A percentile compares a stretch with the other conserved stretches of the same genome.
phyloP scores from a whole-genome alignment of 257 asterid genomes.

The Pogostemon cablin region DNA sequence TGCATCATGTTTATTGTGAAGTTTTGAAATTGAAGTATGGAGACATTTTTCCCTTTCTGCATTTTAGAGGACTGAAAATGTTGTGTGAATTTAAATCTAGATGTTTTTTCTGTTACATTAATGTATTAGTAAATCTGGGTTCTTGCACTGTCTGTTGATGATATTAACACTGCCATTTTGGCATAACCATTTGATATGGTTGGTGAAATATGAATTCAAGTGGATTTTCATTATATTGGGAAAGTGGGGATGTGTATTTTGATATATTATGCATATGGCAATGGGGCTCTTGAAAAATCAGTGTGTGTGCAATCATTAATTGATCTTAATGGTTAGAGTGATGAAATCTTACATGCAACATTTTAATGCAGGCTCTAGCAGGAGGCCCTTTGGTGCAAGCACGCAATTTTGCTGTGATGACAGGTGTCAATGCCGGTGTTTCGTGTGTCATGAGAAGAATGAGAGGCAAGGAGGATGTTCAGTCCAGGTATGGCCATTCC shows the following conservation, averaged over 20 bases:
- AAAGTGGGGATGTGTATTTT: not conserved
- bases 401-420: slow-evolving; percentile 90
- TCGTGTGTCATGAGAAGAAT: slow-evolving; percentile 79
- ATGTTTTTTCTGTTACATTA: slow-evolving; percentile 3
- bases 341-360: slow-evolving; percentile 5
- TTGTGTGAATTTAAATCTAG: not conserved
- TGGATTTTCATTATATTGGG: not conserved
- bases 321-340: slow-evolving; percentile 1
- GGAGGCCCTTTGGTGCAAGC: slow-evolving; percentile 92
- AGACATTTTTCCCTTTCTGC: slow-evolving; percentile 9
- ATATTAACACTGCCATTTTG: not conserved
- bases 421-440: slow-evolving; percentile 88
- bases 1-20: not conserved
- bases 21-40: slow-evolving; percentile 1
- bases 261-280: not conserved
- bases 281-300: slow-evolving; percentile 14
- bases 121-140: not conserved
- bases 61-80: slow-evolving; percentile 4
- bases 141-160: not conserved
- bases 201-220: not conserved
- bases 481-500: slow-evolving; percentile 54
- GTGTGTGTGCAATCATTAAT: not conserved
- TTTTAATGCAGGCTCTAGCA: slow-evolving; percentile 64
- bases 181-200: not conserved
- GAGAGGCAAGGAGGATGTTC: slow-evolving; percentile 91